Conservation (phyloP, 306 rosid genomes). For the Castanopsis chinensis region DNA sequence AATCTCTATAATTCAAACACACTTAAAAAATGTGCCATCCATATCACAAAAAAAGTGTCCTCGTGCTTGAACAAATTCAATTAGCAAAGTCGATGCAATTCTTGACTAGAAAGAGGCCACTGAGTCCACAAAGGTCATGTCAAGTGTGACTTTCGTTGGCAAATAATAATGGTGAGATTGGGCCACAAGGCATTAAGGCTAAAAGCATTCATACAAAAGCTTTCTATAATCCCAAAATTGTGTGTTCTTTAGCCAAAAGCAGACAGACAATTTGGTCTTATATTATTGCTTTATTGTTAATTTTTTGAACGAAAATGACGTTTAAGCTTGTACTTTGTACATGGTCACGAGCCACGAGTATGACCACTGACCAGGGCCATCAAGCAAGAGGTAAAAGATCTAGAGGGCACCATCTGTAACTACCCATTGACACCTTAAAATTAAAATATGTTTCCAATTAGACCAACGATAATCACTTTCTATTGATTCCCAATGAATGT, state of each 20-base stretch:
- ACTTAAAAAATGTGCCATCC: constrained; percentile 15
- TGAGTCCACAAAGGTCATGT: neutral
- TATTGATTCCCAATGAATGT: no score
- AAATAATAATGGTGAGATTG: neutral
- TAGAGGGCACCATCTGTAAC: no score
- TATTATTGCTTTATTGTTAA: neutral
- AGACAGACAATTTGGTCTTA: neutral
- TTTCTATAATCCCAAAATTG: neutral
- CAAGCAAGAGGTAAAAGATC: no score
- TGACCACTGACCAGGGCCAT: no score
- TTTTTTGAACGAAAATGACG: neutral
- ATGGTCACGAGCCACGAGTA: neutral
- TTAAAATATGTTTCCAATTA: no score
- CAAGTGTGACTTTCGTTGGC: neutral
- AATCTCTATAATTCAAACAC: constrained; percentile 2
- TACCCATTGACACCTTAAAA: no score
- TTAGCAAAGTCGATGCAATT: neutral
- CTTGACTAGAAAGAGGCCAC: constrained; percentile 10
- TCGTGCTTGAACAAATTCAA: constrained; percentile 23
- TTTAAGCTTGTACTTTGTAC: neutral
- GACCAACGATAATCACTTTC: no score
- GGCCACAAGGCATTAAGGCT: neutral
- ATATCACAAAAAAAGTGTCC: constrained; percentile 23
- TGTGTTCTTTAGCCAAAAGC: neutral
- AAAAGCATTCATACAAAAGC: neutral